Base-by-base conservation (phyloP, 2,329 filamentous ascomycete genomes). In the Claviceps capensis region DNA sequence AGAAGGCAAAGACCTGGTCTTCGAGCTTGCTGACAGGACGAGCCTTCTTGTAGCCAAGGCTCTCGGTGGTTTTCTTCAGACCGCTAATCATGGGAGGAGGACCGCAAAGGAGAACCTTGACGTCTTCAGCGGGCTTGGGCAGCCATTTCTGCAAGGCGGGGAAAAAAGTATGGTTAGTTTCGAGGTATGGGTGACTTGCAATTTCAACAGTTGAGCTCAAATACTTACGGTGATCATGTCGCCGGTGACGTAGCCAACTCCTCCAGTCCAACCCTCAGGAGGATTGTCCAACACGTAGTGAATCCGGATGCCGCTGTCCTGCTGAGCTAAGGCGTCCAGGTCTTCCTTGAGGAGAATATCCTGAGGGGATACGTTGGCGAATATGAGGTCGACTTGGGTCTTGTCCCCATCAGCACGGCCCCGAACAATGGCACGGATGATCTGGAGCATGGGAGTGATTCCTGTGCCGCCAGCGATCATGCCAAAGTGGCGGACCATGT, bases 391-490 rank as follows among this genome's bases (percentile, higher is more conserved):
- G 51, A 97, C 82, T 74, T 95, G 76, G 55, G 93, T 98, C 65
- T 74, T 83, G 72, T 95, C 89, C 56, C 85, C 90, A 49, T 82
- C 74, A 51, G 82, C 76, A 60, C 88, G 82, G 63, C 88, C 88
- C 60, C 88, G 82, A 62, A 90, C 80, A 61, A 97, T 89, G 54
- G 91, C 93, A 63, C 89, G 86, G 67, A 95, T 83, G 62, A 98
- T 82, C 75, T 98, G 93, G 57, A 97, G 79, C 93, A 98, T 98
- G 55, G 93, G 93, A 9, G 93, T 97, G 69, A 98, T 97, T 61
- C 93, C 93, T 37, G 93, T 97, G 58, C 93, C 93, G 60, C 93
- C 93, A 57, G 93, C 89, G 65, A 98, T 88, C 93, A 98, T 98
- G 65, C 90, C 93, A 60, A 98, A 95, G 71, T 87, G 87, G 58